These are phyloP conservation scores for Prunus mume DNA, from an alignment of 306 rosid species.

Conservation along the genomic window DNA sequence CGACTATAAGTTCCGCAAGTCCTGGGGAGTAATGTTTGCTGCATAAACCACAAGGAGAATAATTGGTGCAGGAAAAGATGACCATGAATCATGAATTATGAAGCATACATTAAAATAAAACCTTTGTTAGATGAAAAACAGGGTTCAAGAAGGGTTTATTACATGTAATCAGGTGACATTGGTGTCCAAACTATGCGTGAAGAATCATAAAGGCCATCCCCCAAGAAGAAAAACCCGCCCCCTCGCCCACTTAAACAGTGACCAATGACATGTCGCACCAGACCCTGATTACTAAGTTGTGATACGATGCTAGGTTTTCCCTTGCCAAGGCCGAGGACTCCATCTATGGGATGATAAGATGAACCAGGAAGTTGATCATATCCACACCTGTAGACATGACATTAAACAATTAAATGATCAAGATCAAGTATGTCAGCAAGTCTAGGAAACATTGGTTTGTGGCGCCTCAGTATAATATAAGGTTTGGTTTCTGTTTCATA, in stretches of 20 bases:
- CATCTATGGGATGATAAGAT: conserved; percentile 69
- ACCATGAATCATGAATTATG: conserved; percentile 3
- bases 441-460: not conserved
- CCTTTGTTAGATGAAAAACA: conserved; percentile 11
- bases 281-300: conserved; percentile 67
- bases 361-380: conserved; percentile 71
- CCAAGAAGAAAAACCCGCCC: conserved; percentile 87
- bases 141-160: conserved; percentile 28
- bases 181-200: conserved; percentile 58
- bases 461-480: not conserved
- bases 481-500: not conserved
- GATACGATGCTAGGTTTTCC: conserved; percentile 79
- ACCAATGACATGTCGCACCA: conserved; percentile 66
- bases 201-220: conserved; percentile 58
- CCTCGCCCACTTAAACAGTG: conserved; percentile 81
- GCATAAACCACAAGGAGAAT: conserved; percentile 28
- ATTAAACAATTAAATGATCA: not conserved
- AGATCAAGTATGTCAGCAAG: not conserved
- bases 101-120: not conserved
- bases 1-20: conserved; percentile 61
- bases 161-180: conserved; percentile 60
- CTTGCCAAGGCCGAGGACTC: conserved; percentile 87
- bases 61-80: not conserved
- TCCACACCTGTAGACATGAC: conserved; percentile 66
- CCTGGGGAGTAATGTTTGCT: conserved; percentile 89